Percentiles rank a stretch among this genome's conserved stretches.
Conservation (phyloP, 2,329 filamentous ascomycete species). For the Exophiala xenobiotica region DNA sequence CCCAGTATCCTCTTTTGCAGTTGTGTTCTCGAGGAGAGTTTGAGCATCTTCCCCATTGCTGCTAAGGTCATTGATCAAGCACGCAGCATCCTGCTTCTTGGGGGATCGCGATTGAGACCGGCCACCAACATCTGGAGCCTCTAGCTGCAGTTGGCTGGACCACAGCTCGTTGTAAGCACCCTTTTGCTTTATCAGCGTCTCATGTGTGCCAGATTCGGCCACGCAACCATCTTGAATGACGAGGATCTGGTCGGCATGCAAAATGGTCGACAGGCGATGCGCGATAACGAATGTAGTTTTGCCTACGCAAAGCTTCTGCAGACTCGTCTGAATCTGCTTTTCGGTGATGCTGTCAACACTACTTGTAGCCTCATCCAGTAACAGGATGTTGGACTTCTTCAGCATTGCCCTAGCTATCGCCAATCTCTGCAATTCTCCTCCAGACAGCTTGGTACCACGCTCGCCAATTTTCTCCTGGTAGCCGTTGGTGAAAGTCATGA, state of each 20-base stretch:
- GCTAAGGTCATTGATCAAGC: constrained; percentile 11
- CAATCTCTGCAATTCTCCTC: constrained; percentile 53
- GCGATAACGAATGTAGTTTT: constrained; percentile 56
- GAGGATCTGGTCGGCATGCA: constrained; percentile 62
- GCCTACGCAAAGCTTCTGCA: constrained; percentile 47
- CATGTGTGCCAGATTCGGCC: constrained; percentile 63
- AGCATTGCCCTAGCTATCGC: constrained; percentile 50
- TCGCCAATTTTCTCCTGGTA: constrained; percentile 52
- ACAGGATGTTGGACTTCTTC: constrained; percentile 44
- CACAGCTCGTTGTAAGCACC: constrained; percentile 66
- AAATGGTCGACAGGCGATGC: constrained; percentile 42
- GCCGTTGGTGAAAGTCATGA: constrained; percentile 56
- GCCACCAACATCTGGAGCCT: constrained; percentile 4
- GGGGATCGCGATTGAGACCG: constrained; percentile 3
- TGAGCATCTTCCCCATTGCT: constrained; percentile 2
- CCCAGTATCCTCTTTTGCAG: background rate
- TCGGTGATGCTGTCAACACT: constrained; percentile 50
- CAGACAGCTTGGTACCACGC: constrained; percentile 50
- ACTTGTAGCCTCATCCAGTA: constrained; percentile 55
- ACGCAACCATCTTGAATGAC: constrained; percentile 64
- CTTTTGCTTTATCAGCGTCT: constrained; percentile 54
- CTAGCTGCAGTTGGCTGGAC: constrained; percentile 53
- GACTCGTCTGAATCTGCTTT: constrained; percentile 46
- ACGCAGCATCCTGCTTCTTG: background rate
- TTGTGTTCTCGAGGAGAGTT: background rate